Percentiles rank a stretch among this genome's conserved stretches.
phyloP scores from a whole-genome alignment of 2,329 filamentous ascomycete species.

The Penicillium sp. region DNA sequence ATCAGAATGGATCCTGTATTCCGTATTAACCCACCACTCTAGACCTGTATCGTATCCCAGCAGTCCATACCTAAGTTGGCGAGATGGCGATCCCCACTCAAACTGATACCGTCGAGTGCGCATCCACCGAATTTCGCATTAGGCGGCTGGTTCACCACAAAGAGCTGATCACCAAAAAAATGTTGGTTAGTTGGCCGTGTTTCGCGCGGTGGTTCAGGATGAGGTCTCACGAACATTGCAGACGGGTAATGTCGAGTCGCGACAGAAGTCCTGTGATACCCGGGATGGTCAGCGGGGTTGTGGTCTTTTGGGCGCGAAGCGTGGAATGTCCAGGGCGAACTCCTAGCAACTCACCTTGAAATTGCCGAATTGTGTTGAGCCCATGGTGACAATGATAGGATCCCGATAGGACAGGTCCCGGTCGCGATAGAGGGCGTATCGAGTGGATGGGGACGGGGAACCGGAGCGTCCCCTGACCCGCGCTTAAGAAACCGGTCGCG shows the following conservation, averaged over 20 bases:
- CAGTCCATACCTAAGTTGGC: conserved; percentile 73
- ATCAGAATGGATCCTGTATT: conserved; percentile 79
- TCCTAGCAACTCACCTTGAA: conserved; percentile 51
- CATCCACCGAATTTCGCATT: conserved; percentile 63
- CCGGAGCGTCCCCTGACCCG: conserved; percentile 11
- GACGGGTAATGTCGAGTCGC: conserved; percentile 76
- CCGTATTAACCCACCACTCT: neutral
- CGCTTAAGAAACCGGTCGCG: conserved; percentile 5
- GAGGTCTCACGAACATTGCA: conserved; percentile 69
- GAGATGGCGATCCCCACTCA: conserved; percentile 66
- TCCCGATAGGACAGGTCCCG: conserved; percentile 1
- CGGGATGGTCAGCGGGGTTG: conserved; percentile 23
- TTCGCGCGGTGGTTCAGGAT: neutral
- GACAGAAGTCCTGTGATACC: conserved; percentile 70
- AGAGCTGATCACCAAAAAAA: conserved; percentile 54
- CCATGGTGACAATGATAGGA: conserved; percentile 35
- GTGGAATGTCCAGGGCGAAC: conserved; percentile 6
- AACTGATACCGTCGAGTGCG: conserved; percentile 69
- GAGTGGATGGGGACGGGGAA: conserved; percentile 5
- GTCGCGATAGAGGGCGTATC: neutral
- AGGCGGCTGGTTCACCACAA: conserved; percentile 59
- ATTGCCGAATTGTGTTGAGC: conserved; percentile 58
- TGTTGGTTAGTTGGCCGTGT: conserved; percentile 15
- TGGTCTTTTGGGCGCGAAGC: conserved; percentile 5
- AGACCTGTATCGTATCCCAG: neutral